Percentiles rank a stretch among this genome's conserved stretches.
These are phyloP conservation scores for Colletotrichum sp. DNA, from an alignment of 2,329 filamentous ascomycete genomes.

Conservation along the genomic window DNA sequence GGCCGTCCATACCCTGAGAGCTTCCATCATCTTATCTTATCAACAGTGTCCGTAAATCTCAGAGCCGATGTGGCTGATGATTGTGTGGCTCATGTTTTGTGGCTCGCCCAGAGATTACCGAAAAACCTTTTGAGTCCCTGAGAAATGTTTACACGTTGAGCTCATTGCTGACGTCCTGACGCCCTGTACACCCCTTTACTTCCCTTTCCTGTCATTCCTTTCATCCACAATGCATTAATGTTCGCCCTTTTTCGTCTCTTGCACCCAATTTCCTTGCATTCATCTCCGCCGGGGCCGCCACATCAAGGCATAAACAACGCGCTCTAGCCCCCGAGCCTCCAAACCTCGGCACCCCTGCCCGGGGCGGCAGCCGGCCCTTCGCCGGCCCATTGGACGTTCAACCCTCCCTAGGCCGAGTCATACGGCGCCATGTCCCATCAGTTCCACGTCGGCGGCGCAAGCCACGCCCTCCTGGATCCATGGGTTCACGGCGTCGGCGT, in stretches of 20 bases:
- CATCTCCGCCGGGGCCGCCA: neutral
- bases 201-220: conserved; percentile 8
- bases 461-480: conserved; percentile 28
- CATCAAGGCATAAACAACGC: neutral
- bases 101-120: neutral
- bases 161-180: neutral
- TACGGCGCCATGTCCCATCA: conserved; percentile 7
- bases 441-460: conserved; percentile 17
- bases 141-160: neutral
- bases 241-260: neutral
- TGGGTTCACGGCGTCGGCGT: conserved; percentile 36
- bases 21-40: neutral
- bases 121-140: neutral
- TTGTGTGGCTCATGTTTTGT: neutral
- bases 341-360: neutral
- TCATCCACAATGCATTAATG: conserved; percentile 6
- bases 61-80: neutral
- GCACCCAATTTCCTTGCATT: neutral
- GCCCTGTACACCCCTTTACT: neutral
- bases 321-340: neutral
- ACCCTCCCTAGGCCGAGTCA: neutral
- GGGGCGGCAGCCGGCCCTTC: neutral
- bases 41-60: rapidly evolving
- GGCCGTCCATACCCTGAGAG: neutral
- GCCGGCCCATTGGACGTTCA: neutral